Evolutionary conservation across 139 green algal species (phyloP).

Genomic region (Edaphochlamys debaryana): DNA sequence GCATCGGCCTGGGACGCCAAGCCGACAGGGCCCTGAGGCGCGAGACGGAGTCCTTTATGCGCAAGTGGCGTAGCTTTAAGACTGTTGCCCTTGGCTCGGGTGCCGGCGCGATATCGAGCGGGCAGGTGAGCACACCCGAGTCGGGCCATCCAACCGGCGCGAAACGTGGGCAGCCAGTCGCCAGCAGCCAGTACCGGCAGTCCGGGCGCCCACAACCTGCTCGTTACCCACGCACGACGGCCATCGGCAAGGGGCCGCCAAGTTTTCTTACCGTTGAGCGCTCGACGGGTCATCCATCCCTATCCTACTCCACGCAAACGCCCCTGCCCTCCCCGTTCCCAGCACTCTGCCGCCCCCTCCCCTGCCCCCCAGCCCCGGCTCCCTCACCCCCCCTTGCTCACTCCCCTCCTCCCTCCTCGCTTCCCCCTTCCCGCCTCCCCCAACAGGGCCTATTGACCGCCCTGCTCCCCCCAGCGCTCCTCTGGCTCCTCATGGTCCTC

Average conservation of each 20-base stretch:
- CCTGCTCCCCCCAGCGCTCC: constrained; percentile 23
- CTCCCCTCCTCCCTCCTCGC: not conserved
- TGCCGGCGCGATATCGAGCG: not conserved
- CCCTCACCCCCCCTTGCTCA: not conserved
- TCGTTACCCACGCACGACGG: no score
- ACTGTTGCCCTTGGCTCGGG: not conserved
- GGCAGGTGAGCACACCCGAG: no score
- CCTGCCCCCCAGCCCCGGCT: not conserved
- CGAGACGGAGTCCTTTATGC: constrained; percentile 16
- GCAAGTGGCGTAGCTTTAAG: constrained; percentile 16
- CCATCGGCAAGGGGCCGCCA: no score
- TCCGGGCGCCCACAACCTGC: no score
- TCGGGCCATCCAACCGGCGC: no score
- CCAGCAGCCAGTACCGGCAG: no score
- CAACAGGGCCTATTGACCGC: constrained; percentile 6
- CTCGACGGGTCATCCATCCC: no score
- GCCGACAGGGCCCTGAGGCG: not conserved
- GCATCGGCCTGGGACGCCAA: not conserved
- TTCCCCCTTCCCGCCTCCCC: not conserved
- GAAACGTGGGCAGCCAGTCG: no score
- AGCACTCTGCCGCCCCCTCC: not conserved
- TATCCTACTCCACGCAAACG: no score
- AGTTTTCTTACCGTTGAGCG: no score
- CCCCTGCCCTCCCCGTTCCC: not conserved
- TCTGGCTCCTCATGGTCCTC: constrained; percentile 25